Percentiles rank a stretch among this genome's conserved stretches.
These are phyloP conservation scores for Chlorophyllum brunneum DNA, from an alignment of 768 basidiomycete species.

Conservation along the genomic window DNA sequence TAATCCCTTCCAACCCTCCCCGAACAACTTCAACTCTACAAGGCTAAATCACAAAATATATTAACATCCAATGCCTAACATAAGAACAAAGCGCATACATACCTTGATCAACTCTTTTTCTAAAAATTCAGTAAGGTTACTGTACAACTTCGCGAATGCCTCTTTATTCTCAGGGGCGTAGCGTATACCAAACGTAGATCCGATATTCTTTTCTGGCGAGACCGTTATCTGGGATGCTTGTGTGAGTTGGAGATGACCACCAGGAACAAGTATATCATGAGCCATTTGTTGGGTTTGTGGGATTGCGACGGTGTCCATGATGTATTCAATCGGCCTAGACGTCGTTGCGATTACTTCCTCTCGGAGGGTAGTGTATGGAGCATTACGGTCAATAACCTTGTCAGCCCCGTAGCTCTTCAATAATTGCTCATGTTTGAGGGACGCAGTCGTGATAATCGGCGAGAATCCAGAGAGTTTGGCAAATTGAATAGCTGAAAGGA, in stretches of 20 bases:
- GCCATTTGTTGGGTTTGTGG: constrained; percentile 33
- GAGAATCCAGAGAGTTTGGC: constrained; percentile 36
- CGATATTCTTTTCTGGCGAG: constrained; percentile 4
- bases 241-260: constrained; percentile 25
- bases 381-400: constrained; percentile 27
- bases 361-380: not conserved
- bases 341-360: constrained; percentile 8
- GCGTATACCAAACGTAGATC: constrained; percentile 22
- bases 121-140: constrained; percentile 22
- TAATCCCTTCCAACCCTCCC: constrained; percentile 11
- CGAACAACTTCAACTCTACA: constrained; percentile 1
- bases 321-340: constrained; percentile 13
- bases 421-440: constrained; percentile 20
- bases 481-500: constrained; percentile 34
- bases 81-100: constrained; percentile 1
- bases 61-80: not conserved
- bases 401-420: constrained; percentile 35
- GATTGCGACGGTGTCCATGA: constrained; percentile 27
- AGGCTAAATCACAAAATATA: constrained; percentile 1
- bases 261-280: constrained; percentile 30
- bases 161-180: constrained; percentile 17
- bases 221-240: not conserved
- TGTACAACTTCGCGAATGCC: constrained; percentile 20
- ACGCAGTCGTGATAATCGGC: constrained; percentile 37
- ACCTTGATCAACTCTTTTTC: constrained; percentile 33